Conservation (phyloP, 2,329 filamentous ascomycete genomes). For the Ceratocystis lukuohia region DNA sequence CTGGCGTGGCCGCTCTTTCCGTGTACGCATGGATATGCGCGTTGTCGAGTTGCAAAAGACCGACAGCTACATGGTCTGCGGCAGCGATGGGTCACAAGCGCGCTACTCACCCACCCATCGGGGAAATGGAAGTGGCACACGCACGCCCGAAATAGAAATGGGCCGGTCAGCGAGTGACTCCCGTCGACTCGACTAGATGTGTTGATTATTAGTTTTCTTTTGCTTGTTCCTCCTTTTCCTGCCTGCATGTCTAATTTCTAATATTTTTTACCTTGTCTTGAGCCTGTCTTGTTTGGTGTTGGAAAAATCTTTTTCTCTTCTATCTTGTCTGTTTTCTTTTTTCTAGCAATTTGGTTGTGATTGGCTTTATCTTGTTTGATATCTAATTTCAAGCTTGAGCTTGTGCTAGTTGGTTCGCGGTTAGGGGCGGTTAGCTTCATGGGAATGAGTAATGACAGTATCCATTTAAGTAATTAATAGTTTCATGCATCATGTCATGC, state of each 20-base stretch:
- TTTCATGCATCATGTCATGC: not conserved
- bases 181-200: conserved; percentile 16
- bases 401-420: not conserved
- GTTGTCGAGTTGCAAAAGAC: conserved; percentile 39
- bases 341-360: not conserved
- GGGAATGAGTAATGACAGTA: conserved; percentile 1
- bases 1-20: conserved; percentile 76
- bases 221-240: not conserved
- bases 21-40: conserved; percentile 71
- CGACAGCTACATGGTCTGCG: not conserved
- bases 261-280: not conserved
- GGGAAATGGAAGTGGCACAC: conserved; percentile 12
- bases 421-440: not conserved
- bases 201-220: not conserved
- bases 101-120: not conserved
- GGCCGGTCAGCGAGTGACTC: conserved; percentile 15
- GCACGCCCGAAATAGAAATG: conserved; percentile 20
- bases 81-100: not conserved
- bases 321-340: not conserved
- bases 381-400: too few relatives aligned
- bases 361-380: too few relatives aligned
- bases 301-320: not conserved
- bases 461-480: not conserved
- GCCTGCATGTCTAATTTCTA: not conserved
- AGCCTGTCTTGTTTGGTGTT: not conserved